Base-by-base conservation (phyloP, 1,284 basidiomycete species). In the Pseudozyma flocculosa region DNA sequence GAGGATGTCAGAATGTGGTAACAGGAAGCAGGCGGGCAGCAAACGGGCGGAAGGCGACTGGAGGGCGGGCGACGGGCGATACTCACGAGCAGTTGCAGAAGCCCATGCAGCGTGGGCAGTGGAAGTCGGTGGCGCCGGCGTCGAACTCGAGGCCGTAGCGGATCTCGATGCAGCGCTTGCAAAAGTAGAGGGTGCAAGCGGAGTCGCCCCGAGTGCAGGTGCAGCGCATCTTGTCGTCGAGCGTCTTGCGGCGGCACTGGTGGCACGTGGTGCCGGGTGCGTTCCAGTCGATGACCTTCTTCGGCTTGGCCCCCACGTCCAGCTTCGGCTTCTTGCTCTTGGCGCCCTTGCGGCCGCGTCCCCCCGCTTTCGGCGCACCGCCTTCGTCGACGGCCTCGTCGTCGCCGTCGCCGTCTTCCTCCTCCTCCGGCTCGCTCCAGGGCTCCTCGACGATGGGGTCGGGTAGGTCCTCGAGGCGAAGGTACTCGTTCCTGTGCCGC, bases 221-320 rank as follows among this genome's bases (percentile, higher is more conserved):
- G 26, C 67, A 69, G 38, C 51, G 55, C 67, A 69, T 67, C 55
- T 69, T 69, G 37, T 24, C 34, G 19, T 51, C 42, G 1, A 45
- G 21, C 4, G 52, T 61, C 44, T 65, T 67, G 26, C 61, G 50
- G 4, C 60, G 45, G 40, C 68, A 70, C 40, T 68, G 65, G 18
- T 70, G 68, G 43, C 68, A 70, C 1, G 49, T 56, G 11, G 63
- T 63, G 3, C 15, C 45, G 40, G 19, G 48, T 56, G 18, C 57
- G 53, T 23, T 61, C 62, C 3, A 49, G 53, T 13, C 55, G 44
- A 15, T 49, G 18, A 36, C 48, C 46, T 4, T 49, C 48, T 18
- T 53, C 45, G 15, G 52, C 48, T n/a, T 34, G 43, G 15, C 40
- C 39, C 29, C 36, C 51, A 44, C 40, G 17, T 22, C 46, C 48